Percentiles rank a stretch among this genome's conserved stretches.
These are phyloP conservation scores for Pythium aristosporum DNA, from an alignment of 352 stramenopile species.

Conservation along the genomic window DNA sequence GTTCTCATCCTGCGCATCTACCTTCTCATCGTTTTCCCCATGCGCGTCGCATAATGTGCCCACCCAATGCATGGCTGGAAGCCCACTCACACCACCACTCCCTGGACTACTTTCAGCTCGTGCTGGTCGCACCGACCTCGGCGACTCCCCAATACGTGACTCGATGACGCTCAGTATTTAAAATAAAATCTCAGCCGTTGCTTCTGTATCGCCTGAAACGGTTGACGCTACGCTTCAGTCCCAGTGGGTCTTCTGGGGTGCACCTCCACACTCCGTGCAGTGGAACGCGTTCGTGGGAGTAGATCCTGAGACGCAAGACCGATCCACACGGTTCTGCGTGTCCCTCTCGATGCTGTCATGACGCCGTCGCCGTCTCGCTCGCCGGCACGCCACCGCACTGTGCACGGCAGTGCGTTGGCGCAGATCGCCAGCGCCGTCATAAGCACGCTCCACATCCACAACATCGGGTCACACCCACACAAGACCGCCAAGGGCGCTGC, in stretches of 20 bases:
- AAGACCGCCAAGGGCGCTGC: neutral
- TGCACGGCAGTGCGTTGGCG: constrained; percentile 11
- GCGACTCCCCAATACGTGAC: too few species aligned
- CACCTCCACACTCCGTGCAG: neutral
- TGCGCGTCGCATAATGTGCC: too few species aligned
- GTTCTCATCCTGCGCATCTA: too few species aligned
- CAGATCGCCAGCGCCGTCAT: constrained; percentile 20
- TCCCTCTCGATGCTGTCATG: constrained; percentile 1
- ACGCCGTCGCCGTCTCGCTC: constrained; percentile 3
- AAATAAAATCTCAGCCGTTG: too few species aligned
- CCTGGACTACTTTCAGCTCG: too few species aligned
- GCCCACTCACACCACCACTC: too few species aligned
- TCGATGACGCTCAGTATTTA: too few species aligned
- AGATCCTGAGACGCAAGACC: neutral
- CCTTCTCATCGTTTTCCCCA: too few species aligned
- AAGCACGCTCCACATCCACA: constrained; percentile 10
- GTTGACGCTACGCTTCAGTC: too few species aligned
- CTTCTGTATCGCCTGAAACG: too few species aligned
- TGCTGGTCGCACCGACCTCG: too few species aligned
- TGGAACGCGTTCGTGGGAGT: neutral
- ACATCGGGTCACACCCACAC: constrained; percentile 5
- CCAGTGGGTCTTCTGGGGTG: constrained; percentile 1
- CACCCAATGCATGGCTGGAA: too few species aligned
- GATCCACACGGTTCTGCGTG: neutral
- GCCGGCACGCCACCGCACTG: neutral